These are phyloP conservation scores for Dissophora ornata DNA, from an alignment of 192 early-diverging fungal genomes.

Conservation along the genomic window DNA sequence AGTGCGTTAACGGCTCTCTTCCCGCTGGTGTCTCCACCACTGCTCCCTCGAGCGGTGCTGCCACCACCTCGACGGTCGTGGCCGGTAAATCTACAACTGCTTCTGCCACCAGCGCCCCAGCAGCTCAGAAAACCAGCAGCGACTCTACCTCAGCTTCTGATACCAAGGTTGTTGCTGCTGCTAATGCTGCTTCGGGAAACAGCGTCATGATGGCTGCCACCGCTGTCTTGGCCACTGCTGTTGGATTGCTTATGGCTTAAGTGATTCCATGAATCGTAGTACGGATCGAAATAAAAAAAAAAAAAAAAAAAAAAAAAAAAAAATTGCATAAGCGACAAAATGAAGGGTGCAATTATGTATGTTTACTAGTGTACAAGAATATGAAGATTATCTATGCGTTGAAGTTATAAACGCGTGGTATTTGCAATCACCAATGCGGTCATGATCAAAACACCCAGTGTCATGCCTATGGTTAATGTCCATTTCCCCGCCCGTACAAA, in stretches of 20 bases:
- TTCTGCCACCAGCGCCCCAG: neutral
- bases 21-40: constrained; percentile 15
- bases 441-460: constrained; percentile 40
- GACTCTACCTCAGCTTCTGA: neutral
- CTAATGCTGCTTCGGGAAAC: constrained; percentile 22
- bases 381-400: neutral
- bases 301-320: neutral
- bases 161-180: constrained; percentile 14
- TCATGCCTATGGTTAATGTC: constrained; percentile 50
- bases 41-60: neutral
- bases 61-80: neutral
- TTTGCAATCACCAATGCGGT: constrained; percentile 22
- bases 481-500: constrained; percentile 41
- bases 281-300: neutral
- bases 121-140: neutral
- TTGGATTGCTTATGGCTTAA: constrained; percentile 30
- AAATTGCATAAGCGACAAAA: neutral
- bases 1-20: constrained; percentile 40
- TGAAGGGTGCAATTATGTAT: no score
- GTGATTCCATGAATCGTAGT: neutral
- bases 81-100: no score
- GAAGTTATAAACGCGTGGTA: constrained; percentile 12
- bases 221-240: constrained; percentile 23
- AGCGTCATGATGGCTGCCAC: constrained; percentile 29
- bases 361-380: no score